Conservation (phyloP, 2,329 filamentous ascomycete species). For the Ophiostoma tasmaniense region DNA sequence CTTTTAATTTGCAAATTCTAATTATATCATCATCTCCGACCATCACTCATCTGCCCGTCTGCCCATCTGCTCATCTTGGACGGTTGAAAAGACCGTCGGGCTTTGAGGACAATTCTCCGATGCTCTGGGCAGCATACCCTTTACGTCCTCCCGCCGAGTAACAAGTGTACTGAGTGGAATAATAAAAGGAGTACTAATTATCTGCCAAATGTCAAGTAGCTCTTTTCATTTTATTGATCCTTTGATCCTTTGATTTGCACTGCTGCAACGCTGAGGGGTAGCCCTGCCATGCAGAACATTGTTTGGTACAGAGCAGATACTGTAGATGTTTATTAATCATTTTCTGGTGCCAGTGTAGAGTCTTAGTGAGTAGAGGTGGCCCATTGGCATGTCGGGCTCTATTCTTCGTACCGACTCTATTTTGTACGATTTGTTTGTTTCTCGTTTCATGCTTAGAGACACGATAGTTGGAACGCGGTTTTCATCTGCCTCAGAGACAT, state of each 20-base stretch:
- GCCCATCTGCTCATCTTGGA: background rate
- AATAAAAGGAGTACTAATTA: background rate
- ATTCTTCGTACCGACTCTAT: background rate
- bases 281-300: background rate
- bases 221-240: background rate
- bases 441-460: background rate
- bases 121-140: background rate
- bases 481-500: background rate
- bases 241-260: background rate
- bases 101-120: background rate
- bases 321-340: background rate
- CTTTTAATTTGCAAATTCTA: background rate
- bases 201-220: background rate
- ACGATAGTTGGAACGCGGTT: background rate
- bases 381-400: background rate
- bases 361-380: background rate
- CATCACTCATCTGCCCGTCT: background rate
- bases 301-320: background rate
- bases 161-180: background rate
- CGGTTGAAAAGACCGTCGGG: background rate
- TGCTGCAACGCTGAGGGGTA: background rate
- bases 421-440: too few species aligned
- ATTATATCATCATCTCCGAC: background rate
- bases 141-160: background rate
- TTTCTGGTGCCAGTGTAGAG: background rate